A percentile compares a stretch with the other conserved stretches of the same genome.
Evolutionary conservation across 2,329 filamentous ascomycete species (phyloP).

Genomic region (Drechslera avenae): DNA sequence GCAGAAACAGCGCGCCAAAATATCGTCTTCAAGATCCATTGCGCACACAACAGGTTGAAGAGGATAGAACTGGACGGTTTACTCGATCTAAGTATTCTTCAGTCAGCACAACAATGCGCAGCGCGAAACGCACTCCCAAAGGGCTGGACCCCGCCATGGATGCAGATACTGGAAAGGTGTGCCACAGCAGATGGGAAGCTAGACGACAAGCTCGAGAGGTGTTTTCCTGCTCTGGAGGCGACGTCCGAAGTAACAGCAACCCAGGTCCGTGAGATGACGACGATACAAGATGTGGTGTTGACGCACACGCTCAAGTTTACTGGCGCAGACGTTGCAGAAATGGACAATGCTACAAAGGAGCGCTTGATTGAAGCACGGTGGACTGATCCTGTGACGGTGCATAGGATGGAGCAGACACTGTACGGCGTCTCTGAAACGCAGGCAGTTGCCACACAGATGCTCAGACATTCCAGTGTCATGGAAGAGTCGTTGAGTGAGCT

Average conservation of each 20-base stretch:
- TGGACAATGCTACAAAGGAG: constrained; percentile 6
- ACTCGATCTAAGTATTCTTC: constrained; percentile 18
- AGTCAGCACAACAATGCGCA: constrained; percentile 21
- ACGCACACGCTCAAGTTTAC: constrained; percentile 18
- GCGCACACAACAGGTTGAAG: constrained; percentile 9
- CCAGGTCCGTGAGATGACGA: constrained; percentile 6
- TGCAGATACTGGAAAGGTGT: background rate
- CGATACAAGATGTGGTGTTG: constrained; percentile 3
- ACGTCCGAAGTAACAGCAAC: background rate
- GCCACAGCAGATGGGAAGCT: background rate
- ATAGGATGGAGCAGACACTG: constrained; percentile 19
- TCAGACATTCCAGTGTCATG: constrained; percentile 7
- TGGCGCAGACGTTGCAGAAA: constrained; percentile 12
- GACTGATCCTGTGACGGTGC: constrained; percentile 15
- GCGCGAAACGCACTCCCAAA: background rate
- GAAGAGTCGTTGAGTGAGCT: constrained; percentile 12
- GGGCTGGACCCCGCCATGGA: background rate
- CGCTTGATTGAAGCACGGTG: constrained; percentile 10
- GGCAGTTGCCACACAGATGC: constrained; percentile 8
- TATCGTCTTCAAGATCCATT: constrained; percentile 12
- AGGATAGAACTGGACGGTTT: constrained; percentile 12
- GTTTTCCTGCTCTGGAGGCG: constrained; percentile 6
- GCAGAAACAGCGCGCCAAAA: constrained; percentile 3
- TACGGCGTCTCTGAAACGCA: constrained; percentile 9
- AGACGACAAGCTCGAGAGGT: background rate